Conservation (phyloP, 2,329 filamentous ascomycete genomes). For the Beauveria scarabaeidicola region DNA sequence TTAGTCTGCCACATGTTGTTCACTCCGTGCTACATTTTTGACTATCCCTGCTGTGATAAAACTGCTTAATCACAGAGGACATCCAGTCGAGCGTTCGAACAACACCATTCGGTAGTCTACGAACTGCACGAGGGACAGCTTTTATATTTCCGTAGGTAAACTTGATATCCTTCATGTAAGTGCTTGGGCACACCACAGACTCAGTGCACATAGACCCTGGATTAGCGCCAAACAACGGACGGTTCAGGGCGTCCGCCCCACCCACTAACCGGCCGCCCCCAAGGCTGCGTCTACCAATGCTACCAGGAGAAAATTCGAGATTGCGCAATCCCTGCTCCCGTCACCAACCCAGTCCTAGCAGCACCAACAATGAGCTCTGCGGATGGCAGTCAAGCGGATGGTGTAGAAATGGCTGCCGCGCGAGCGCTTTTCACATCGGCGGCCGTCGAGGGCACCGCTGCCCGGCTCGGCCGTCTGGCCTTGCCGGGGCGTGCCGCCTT, state of each 20-base stretch:
- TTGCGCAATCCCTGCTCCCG: neutral
- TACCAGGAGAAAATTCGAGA: neutral
- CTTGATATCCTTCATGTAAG: too few species aligned
- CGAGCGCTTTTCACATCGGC: slow-evolving; percentile 34
- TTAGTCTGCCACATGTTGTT: too few species aligned
- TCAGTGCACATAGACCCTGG: too few species aligned
- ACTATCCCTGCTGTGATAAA: too few species aligned
- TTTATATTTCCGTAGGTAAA: too few species aligned
- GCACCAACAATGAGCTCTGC: slow-evolving; percentile 1
- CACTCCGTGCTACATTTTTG: too few species aligned
- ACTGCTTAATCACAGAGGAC: too few species aligned
- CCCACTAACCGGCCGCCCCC: neutral
- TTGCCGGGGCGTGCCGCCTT: slow-evolving; percentile 56
- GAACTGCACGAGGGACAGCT: too few species aligned
- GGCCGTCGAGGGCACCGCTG: slow-evolving; percentile 32
- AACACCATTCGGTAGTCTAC: too few species aligned
- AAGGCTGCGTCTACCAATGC: neutral
- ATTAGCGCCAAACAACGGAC: too few species aligned
- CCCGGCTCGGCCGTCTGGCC: slow-evolving; percentile 60
- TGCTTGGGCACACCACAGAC: too few species aligned
- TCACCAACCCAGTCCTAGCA: neutral
- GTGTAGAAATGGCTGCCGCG: slow-evolving; percentile 17
- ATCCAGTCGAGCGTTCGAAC: too few species aligned
- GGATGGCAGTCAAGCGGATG: slow-evolving; percentile 6
- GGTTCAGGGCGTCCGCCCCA: neutral